Base-by-base conservation (phyloP, 176 grass and related monocot species). In the Bromus sterilis region DNA sequence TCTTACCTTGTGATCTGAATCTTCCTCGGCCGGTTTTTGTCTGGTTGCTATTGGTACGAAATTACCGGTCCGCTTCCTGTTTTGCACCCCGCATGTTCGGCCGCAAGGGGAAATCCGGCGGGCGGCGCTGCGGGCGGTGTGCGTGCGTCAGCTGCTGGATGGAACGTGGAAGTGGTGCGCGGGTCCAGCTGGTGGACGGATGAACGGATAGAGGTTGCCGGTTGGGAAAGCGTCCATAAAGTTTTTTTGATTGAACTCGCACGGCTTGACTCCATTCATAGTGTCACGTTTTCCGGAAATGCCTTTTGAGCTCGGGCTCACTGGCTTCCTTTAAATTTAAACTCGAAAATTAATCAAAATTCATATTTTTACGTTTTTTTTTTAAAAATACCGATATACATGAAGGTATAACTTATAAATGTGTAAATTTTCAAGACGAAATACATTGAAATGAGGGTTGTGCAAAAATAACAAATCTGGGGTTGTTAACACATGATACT, bases 21-120 rank as follows among this genome's bases (percentile, higher is more conserved):
- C 56, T 12, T 57, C 7, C 2, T 6, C 53, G 61, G 43, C 28
- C 29, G 44, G 61, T 63, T 48, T 66, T 64, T 13, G 60, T 35
- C 62, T 66, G 77, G 77, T 51, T 66, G 77, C 77, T 64, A 65
- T 78, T n/a, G 25, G 41, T 13, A 46, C 59, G 39, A 79, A 65
- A 79, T 65, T 48, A 66, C 59, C 76, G 58, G 48, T 36, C 1
- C 69, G 69, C 3, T 72, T 72, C 69, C 69, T 4, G 25, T 29
- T 46, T 29, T 25, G 69, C 69, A 10, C 25, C 69, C 41, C 2
- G 40, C 68, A 4, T 46, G 69, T 41, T 26, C 25, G 69, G 13
- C 69, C 5, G 3, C 6, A 72, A 11, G 3, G 25, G 69, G 69
- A 72, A 68, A 66, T 32, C 28, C 29, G 3, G 16, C 23, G 46